These are phyloP conservation scores for Thermothielavioides terrestris DNA, from an alignment of 495 filamentous ascomycete species.

Conservation along the genomic window DNA sequence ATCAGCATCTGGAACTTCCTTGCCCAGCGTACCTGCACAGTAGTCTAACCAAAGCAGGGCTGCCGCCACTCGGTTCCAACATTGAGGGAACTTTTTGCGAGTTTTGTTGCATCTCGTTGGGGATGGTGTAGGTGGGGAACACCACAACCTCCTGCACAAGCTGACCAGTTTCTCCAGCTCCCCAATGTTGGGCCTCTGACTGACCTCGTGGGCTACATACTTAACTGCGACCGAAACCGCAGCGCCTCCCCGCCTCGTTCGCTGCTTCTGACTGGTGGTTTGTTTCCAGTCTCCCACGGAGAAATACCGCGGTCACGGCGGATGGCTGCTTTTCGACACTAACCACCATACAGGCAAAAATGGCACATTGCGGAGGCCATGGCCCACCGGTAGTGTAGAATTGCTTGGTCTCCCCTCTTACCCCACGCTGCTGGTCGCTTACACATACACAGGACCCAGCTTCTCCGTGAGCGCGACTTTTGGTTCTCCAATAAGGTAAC, in stretches of 20 bases:
- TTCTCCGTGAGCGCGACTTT: too few species aligned
- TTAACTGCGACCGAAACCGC: background rate
- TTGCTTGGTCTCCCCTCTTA: constrained; percentile 1
- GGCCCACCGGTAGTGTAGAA: constrained; percentile 14
- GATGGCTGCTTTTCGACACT: background rate
- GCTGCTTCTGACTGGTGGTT: background rate
- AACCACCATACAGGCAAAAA: constrained; percentile 11
- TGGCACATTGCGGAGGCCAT: constrained; percentile 9
- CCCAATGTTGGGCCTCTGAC: background rate
- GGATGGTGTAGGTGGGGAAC: constrained; percentile 5
- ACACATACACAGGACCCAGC: too few species aligned
- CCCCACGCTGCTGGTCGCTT: constrained; percentile 10
- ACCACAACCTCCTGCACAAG: too few species aligned
- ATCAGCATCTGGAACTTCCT: constrained; percentile 12
- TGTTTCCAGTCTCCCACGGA: background rate
- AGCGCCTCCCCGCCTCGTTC: background rate
- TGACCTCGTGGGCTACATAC: background rate
- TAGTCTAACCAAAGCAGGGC: background rate
- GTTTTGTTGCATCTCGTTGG: constrained; percentile 7
- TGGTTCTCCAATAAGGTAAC: too few species aligned
- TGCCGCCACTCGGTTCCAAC: too few species aligned
- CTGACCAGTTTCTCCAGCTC: background rate
- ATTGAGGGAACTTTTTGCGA: too few species aligned
- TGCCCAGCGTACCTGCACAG: too few species aligned
- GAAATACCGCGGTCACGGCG: constrained; percentile 11